phyloP scores from a whole-genome alignment of 108 stramenopile species.

The Epithemia pelagica region DNA sequence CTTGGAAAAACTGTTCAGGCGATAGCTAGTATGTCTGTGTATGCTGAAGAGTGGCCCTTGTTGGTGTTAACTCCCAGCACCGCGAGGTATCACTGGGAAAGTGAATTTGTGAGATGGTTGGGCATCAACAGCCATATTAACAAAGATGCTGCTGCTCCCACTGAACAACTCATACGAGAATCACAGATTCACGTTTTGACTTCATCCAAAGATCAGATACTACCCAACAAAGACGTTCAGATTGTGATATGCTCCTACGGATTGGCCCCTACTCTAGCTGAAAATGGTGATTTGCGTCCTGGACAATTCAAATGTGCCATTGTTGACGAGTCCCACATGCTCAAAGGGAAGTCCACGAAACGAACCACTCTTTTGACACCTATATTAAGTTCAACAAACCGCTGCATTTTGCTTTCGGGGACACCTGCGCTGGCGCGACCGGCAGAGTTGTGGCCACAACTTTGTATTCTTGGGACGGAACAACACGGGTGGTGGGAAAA shows the following conservation, averaged over 20 bases:
- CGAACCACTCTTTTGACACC: constrained; percentile 78
- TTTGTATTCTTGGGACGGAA: constrained; percentile 71
- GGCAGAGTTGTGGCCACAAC: constrained; percentile 89
- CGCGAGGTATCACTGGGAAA: constrained; percentile 93
- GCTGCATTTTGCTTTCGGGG: constrained; percentile 88
- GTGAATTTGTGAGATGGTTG: constrained; percentile 84
- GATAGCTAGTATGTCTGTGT: constrained; percentile 83
- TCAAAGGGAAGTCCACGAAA: constrained; percentile 83
- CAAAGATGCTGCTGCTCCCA: constrained; percentile 8
- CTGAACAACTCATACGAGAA: constrained; percentile 25
- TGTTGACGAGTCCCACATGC: constrained; percentile 95
- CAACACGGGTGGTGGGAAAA: constrained; percentile 57
- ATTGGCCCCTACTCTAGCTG: constrained; percentile 56
- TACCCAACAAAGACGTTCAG: constrained; percentile 38
- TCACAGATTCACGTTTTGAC: constrained; percentile 71
- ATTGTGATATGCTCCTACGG: constrained; percentile 85
- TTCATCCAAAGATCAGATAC: constrained; percentile 43
- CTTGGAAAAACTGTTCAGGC: constrained; percentile 89
- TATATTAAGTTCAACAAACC: constrained; percentile 57
- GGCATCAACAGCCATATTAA: constrained; percentile 27
- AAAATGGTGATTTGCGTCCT: constrained; percentile 29
- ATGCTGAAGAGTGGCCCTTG: constrained; percentile 84
- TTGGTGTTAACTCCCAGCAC: constrained; percentile 86
- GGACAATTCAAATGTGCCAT: constrained; percentile 82
- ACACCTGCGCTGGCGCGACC: constrained; percentile 96